phyloP scores from a whole-genome alignment of 2,329 filamentous ascomycete genomes.

The Aspergillus awamori region DNA sequence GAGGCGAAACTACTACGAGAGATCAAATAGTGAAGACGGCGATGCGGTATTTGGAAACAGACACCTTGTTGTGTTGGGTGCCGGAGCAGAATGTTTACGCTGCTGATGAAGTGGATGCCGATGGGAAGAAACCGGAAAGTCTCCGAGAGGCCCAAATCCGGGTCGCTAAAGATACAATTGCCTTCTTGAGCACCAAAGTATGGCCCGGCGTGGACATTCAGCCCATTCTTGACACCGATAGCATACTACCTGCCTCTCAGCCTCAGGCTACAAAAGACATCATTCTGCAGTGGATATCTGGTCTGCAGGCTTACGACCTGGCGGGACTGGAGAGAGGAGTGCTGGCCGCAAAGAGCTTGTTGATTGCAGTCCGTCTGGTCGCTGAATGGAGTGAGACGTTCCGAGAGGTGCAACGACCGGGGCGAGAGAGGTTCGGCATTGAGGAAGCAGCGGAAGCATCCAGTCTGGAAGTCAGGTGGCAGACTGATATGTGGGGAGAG shows the following conservation, averaged over 20 bases:
- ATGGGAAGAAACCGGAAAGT: slow-evolving; percentile 55
- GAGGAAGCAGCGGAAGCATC: slow-evolving; percentile 78
- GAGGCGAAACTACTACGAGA: slow-evolving; percentile 58
- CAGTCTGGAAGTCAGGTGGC: slow-evolving; percentile 85
- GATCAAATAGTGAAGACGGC: slow-evolving; percentile 67
- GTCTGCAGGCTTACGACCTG: slow-evolving; percentile 76
- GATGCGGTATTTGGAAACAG: slow-evolving; percentile 86
- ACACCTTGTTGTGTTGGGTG: slow-evolving; percentile 90
- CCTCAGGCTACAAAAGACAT: slow-evolving; percentile 73
- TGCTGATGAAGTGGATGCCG: slow-evolving; percentile 51
- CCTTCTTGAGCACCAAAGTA: slow-evolving; percentile 69
- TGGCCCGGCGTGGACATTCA: slow-evolving; percentile 82
- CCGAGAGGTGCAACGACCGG: slow-evolving; percentile 51
- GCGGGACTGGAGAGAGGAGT: slow-evolving; percentile 83
- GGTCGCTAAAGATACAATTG: slow-evolving; percentile 70
- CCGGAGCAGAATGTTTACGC: slow-evolving; percentile 58
- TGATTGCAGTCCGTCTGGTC: slow-evolving; percentile 75
- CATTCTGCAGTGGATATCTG: slow-evolving; percentile 74
- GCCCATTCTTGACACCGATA: slow-evolving; percentile 77
- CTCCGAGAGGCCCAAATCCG: slow-evolving; percentile 73
- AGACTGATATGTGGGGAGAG: slow-evolving; percentile 90
- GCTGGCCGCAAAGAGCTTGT: slow-evolving; percentile 82
- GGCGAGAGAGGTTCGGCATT: slow-evolving; percentile 65
- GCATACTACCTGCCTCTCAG: slow-evolving; percentile 76
- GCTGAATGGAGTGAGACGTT: slow-evolving; percentile 85